Evolutionary conservation across 768 basidiomycete genomes (phyloP), one percentile per base, ranked within the genome.

Genomic region (Pleurotus eryngii): DNA sequence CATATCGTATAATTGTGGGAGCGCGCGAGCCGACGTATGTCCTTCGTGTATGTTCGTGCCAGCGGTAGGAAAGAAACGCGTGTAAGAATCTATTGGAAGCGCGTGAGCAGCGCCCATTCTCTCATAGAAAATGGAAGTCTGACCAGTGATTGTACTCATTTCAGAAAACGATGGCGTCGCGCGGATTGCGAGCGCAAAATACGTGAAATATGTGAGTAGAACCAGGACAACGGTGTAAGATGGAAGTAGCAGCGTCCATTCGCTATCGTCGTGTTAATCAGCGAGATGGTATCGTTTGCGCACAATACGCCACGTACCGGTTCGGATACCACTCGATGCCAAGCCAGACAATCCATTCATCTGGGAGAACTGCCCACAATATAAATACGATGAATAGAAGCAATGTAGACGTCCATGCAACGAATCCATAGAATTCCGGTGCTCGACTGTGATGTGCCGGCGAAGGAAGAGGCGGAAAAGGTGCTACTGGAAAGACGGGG

Each of bases 311-410:
- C 1, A 62, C 80, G 61, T 56, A 90, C 92, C 92, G 80, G 65
- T 79, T 92, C n/a, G 93, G 93, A 65, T 93, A 95, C 92, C 92
- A 95, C 9, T 78, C 72, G 26, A 94, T 76, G 7, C 92, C 93
- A 8, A 83, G 67, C 72, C 77, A 76, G 39, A 79, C 53, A 55
- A 95, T 85, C 68, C 76, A 85, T 30, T 78, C 75, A 66, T 92
- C 89, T 4, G 92, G 92, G 12, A 91, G 74, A 38, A 93, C 68
- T 1, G 87, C 90, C 92, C 92, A 95, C 5, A 92, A 72, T 35
- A 92, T 64, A 67, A 89, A 93, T 22, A 89, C 64, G 54, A 81
- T 68, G 65, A 89, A 94, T 2, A 84, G 70, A 24, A 92, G 71
- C 51, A 81, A 85, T 0, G 93, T 93, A 0, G 84, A 84, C 7